A percentile compares a stretch with the other conserved stretches of the same genome.
Conservation (phyloP, 2,329 filamentous ascomycete genomes). For the Exophiala bonariae region DNA sequence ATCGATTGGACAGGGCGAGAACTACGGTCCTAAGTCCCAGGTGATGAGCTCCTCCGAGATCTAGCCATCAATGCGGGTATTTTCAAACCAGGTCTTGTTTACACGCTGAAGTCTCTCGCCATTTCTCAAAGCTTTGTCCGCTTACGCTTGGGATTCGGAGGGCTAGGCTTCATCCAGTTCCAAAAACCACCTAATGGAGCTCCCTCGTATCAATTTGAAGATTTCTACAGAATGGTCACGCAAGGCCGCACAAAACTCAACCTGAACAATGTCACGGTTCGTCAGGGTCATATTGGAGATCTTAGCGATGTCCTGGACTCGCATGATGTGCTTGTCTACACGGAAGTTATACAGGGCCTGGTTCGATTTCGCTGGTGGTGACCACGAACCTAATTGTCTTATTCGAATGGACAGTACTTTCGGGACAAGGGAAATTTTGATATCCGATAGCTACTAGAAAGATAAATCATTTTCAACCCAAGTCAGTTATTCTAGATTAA, state of each 20-base stretch:
- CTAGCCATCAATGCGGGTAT: too few relatives aligned
- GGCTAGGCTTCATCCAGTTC: slow-evolving; percentile 40
- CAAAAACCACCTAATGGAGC: slow-evolving; percentile 30
- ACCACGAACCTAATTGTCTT: slow-evolving; percentile 25
- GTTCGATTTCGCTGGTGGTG: slow-evolving; percentile 39
- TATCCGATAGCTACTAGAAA: too few relatives aligned
- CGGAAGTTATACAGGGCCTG: slow-evolving; percentile 40
- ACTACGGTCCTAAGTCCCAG: too few relatives aligned
- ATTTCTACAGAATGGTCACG: slow-evolving; percentile 43
- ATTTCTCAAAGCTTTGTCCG: slow-evolving; percentile 37
- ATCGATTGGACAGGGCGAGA: too few relatives aligned
- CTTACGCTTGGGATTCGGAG: slow-evolving; percentile 45
- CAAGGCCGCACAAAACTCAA: slow-evolving; percentile 36
- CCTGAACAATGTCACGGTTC: slow-evolving; percentile 25
- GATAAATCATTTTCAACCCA: too few relatives aligned
- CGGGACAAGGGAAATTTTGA: too few relatives aligned
- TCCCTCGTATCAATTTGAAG: slow-evolving; percentile 34
- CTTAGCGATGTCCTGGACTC: slow-evolving; percentile 32
- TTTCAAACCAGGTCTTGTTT: slow-evolving; percentile 34
- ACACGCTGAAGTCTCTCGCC: slow-evolving; percentile 33
- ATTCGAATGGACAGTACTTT: slow-evolving; percentile 39
- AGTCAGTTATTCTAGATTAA: too few relatives aligned
- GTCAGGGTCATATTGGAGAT: slow-evolving; percentile 25
- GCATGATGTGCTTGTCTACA: slow-evolving; percentile 25
- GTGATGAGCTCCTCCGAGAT: too few relatives aligned